These are phyloP conservation scores for Copromyces sp. DNA, from an alignment of 495 filamentous ascomycete species.

Conservation along the genomic window DNA sequence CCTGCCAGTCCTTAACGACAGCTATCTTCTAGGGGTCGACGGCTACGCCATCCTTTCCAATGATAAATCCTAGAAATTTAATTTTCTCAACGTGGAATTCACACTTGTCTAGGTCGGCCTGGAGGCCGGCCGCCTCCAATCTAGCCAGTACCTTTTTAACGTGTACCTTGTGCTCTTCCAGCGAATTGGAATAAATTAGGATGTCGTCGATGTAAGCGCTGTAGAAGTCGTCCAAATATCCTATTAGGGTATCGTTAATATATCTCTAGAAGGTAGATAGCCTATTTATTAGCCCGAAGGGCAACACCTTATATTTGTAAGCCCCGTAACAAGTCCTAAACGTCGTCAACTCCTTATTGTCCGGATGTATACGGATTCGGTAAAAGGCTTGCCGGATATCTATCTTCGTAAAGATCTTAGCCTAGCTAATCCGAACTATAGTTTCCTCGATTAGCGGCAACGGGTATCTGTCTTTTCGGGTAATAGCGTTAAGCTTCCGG, in stretches of 20 bases:
- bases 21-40: not conserved
- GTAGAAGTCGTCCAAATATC: no score
- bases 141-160: constrained; percentile 3
- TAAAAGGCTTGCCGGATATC: no score
- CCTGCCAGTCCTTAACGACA: not conserved
- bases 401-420: constrained; percentile 35
- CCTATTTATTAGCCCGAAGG: no score
- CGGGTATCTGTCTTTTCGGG: constrained; percentile 33
- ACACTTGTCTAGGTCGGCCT: constrained; percentile 20
- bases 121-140: constrained; percentile 8
- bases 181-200: not conserved
- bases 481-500: constrained; percentile 31
- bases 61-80: constrained; percentile 20
- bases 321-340: no score
- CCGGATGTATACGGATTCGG: constrained; percentile 14
- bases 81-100: constrained; percentile 16
- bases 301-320: no score
- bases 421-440: constrained; percentile 16
- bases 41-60: constrained; percentile 1
- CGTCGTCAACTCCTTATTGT: no score
- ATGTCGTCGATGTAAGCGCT: no score
- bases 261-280: no score
- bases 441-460: constrained; percentile 37
- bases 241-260: no score
- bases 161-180: not conserved